Evolutionary conservation across 352 stramenopile species (phyloP).

Genomic region (Globisporangium cylindrosporum): DNA sequence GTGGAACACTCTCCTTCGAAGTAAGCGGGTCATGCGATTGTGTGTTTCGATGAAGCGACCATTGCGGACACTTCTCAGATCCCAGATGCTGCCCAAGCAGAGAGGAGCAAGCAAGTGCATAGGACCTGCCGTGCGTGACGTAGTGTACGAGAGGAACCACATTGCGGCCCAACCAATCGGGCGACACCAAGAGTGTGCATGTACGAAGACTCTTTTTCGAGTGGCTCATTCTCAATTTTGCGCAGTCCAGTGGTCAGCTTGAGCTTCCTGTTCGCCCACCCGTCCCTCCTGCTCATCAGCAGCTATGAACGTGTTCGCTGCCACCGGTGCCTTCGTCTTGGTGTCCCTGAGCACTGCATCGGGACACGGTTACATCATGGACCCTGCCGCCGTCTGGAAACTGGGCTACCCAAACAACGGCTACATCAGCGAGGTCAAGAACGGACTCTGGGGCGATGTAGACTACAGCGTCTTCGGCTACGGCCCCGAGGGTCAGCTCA

Average conservation of each 20-base stretch:
- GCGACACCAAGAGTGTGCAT: too few relatives aligned
- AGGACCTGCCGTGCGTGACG: too few relatives aligned
- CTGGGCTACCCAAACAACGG: constrained; percentile 29
- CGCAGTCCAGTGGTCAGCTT: not conserved
- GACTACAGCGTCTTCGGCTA: constrained; percentile 29
- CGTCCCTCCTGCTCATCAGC: not conserved
- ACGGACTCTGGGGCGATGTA: constrained; percentile 21
- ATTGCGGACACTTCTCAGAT: too few relatives aligned
- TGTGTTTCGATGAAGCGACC: too few relatives aligned
- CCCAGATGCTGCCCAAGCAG: too few relatives aligned
- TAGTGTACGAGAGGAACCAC: too few relatives aligned
- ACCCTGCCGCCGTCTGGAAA: constrained; percentile 33
- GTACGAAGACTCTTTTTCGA: not conserved
- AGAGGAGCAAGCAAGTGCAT: too few relatives aligned
- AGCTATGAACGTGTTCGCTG: constrained; percentile 12
- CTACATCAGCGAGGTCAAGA: constrained; percentile 25
- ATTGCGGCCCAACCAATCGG: too few relatives aligned
- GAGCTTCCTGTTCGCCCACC: not conserved
- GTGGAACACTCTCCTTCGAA: too few relatives aligned
- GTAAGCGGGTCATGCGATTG: too few relatives aligned
- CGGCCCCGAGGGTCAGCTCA: constrained; percentile 21
- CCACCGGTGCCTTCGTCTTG: constrained; percentile 10
- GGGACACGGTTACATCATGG: constrained; percentile 37
- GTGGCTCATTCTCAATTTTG: constrained; percentile 3
- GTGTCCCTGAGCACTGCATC: constrained; percentile 15